These are phyloP conservation scores for Ananas comosus DNA, from an alignment of 176 grass and related monocot species.

Conservation along the genomic window DNA sequence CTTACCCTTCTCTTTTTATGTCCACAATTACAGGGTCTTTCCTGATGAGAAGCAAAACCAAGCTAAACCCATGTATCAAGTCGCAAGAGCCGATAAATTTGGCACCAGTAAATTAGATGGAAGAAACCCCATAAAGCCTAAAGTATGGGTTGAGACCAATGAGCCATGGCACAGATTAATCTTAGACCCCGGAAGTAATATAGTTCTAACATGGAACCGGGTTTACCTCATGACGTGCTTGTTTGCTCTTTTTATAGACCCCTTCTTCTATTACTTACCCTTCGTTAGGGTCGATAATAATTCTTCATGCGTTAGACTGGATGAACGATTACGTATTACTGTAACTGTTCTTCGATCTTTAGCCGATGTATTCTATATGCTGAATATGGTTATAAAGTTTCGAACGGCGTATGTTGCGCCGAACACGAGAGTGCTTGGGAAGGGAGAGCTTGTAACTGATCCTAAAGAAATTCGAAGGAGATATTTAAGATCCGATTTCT, in stretches of 20 bases:
- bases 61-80: conserved; percentile 38
- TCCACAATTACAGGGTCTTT: conserved; percentile 49
- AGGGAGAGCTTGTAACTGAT: conserved; percentile 63
- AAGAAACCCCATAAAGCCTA: conserved; percentile 32
- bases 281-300: background rate
- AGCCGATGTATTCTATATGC: conserved; percentile 62
- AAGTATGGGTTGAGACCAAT: conserved; percentile 35
- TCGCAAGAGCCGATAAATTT: conserved; percentile 30
- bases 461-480: conserved; percentile 51
- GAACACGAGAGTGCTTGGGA: conserved; percentile 57
- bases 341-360: conserved; percentile 52
- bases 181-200: conserved; percentile 53
- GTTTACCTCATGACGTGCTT: conserved; percentile 60
- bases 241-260: conserved; percentile 66
- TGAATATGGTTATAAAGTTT: conserved; percentile 68
- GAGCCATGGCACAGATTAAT: conserved; percentile 25
- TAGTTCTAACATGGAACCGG: conserved; percentile 62
- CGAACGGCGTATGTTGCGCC: conserved; percentile 75
- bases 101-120: conserved; percentile 24
- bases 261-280: conserved; percentile 71
- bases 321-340: conserved; percentile 26
- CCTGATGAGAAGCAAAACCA: conserved; percentile 53
- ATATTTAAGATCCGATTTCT: conserved; percentile 56
- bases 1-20: background rate
- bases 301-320: conserved; percentile 37